Base-by-base conservation (phyloP, 2,329 filamentous ascomycete genomes). In the Leptographium radiaticola region DNA sequence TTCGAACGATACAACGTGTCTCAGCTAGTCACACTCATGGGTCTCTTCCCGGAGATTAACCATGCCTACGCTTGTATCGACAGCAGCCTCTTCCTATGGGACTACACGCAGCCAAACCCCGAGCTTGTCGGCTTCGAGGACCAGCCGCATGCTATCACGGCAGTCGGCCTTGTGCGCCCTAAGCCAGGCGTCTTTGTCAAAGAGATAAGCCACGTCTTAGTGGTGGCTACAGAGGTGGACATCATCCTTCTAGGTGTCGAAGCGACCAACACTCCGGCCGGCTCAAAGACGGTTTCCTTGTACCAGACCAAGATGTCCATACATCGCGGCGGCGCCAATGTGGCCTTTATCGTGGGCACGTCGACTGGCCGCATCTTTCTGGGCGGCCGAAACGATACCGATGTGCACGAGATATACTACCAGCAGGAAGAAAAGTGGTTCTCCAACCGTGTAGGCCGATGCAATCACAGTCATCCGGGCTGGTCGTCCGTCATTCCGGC, bases 401-500 rank as follows among this genome's bases (percentile, higher is more conserved):
- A 97, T 62, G 81, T 98, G 49, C 88, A 93, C 66, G 93, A 98
- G 69, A 79, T 98, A 53, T 90, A 86, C 61, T 98, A 98, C 66
- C 91, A 97, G 68, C 89, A 95, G 64, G 89, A 97, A 67, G 93
- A 98, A 69, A 86, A 87, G 62, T 98, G 93, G 93, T 98, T 98
- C 65, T 85, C 87, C 52, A 89, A 83, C 67, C 81, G 86, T 59
- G 94, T 88, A 65, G 83, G 85, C 56, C 95, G 90, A 69, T 83
- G 91, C 58, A 94, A 94, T 65, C 93, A 96, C 66, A 91, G 85
- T 49, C 84, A 80, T 65, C 82, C 80, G 4, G 83, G 85, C 38
- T 84, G 87, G 73, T 76, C 77, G 54, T 83, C 80, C 12, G 75
- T 86, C 2, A 72, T 88, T 4, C 79, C 80, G 0, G 72, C 68